These are phyloP conservation scores for Melampsora larici-populina DNA, from an alignment of 1,284 basidiomycete genomes.

Conservation along the genomic window DNA sequence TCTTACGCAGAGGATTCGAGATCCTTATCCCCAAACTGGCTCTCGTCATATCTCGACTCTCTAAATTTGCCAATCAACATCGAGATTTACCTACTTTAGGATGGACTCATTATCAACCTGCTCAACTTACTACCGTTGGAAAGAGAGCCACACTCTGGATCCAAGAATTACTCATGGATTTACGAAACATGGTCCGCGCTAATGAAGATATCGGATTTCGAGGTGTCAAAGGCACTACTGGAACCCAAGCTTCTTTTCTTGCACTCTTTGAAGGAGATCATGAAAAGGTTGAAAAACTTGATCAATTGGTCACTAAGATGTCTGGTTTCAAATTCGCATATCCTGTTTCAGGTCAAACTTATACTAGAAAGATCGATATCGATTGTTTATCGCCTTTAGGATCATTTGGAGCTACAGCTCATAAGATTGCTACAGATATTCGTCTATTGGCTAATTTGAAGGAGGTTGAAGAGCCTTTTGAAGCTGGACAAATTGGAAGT, in stretches of 20 bases:
- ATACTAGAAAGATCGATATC: slow-evolving; percentile 94
- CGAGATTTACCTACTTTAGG: slow-evolving; percentile 61
- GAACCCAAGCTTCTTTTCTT: slow-evolving; percentile 94
- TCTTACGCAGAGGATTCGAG: slow-evolving; percentile 51
- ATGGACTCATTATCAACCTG: slow-evolving; percentile 99
- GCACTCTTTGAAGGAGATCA: slow-evolving; percentile 93
- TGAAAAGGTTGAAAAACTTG: slow-evolving; percentile 87
- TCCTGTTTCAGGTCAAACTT: slow-evolving; percentile 97
- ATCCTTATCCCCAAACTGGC: slow-evolving; percentile 53
- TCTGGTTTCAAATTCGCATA: slow-evolving; percentile 91
- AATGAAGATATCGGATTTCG: slow-evolving; percentile 93
- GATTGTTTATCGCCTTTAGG: slow-evolving; percentile 87
- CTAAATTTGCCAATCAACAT: slow-evolving; percentile 53
- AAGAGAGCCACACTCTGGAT: slow-evolving; percentile 98
- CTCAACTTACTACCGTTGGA: slow-evolving; percentile 97
- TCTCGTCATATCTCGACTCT: slow-evolving; percentile 51
- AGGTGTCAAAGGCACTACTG: slow-evolving; percentile 97
- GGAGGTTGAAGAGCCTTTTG: slow-evolving; percentile 98
- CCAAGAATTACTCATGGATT: slow-evolving; percentile 87
- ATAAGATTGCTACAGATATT: slow-evolving; percentile 93
- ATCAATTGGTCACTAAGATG: slow-evolving; percentile 80
- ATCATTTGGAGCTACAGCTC: slow-evolving; percentile 87
- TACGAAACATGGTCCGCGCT: slow-evolving; percentile 86
- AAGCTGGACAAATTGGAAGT: slow-evolving; percentile 93
- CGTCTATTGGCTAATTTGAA: slow-evolving; percentile 88